phyloP scores from a whole-genome alignment of 805 yeast genomes.

The Sugiyamaella valdiviana region DNA sequence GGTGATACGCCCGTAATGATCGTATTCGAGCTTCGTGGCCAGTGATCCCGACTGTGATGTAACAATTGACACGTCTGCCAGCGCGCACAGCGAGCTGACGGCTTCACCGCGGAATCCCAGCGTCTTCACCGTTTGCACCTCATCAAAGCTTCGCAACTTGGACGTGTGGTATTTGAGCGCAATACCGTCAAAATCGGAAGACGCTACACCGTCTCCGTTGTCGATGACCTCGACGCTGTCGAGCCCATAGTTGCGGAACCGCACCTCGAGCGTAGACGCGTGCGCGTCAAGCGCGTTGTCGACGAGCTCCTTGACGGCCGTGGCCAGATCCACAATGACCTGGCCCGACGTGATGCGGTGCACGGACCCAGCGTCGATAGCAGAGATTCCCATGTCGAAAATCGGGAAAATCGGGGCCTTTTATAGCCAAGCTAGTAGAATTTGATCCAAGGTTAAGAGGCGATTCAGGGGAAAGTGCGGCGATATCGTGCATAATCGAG shows the following conservation, averaged over 20 bases:
- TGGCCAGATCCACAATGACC: constrained; percentile 71
- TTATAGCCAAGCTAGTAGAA: no score
- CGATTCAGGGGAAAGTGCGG: no score
- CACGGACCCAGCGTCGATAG: constrained; percentile 49
- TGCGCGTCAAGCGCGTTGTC: constrained; percentile 84
- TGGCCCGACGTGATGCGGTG: constrained; percentile 87
- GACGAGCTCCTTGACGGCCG: constrained; percentile 77
- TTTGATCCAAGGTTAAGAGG: no score
- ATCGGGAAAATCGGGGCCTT: no score
- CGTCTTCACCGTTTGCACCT: constrained; percentile 36
- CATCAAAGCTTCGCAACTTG: constrained; percentile 38
- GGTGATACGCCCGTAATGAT: constrained; percentile 46
- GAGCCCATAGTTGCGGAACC: constrained; percentile 64
- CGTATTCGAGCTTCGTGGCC: constrained; percentile 52
- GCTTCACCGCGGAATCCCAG: constrained; percentile 77
- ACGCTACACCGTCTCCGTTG: constrained; percentile 64
- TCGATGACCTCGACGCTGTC: constrained; percentile 67
- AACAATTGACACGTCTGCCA: constrained; percentile 42
- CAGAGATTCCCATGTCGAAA: constrained; percentile 26
- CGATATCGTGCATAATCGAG: no score
- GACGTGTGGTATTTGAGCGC: constrained; percentile 53
- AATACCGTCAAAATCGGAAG: constrained; percentile 41
- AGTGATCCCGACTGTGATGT: constrained; percentile 42
- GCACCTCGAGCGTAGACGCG: constrained; percentile 60
- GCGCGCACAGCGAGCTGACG: constrained; percentile 45